phyloP scores from a whole-genome alignment of 2,329 filamentous ascomycete genomes.

The Nannizzia gypsea region DNA sequence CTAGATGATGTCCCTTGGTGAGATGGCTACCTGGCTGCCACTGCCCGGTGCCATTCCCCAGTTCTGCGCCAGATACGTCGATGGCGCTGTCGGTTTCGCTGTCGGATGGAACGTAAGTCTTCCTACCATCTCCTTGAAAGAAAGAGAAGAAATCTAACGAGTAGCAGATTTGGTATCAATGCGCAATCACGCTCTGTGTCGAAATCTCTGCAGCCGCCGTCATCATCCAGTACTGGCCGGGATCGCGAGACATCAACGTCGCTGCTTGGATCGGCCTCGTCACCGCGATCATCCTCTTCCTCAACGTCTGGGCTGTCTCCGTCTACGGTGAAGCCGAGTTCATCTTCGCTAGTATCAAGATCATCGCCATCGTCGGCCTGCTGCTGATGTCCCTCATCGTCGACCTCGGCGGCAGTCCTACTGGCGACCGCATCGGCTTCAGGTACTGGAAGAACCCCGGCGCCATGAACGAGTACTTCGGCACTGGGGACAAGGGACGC shows the following conservation, averaged over 20 bases:
- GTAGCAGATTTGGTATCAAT: slow-evolving; percentile 24
- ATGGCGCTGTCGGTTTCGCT: slow-evolving; percentile 40
- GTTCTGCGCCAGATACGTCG: slow-evolving; percentile 32
- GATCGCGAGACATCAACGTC: slow-evolving; percentile 25
- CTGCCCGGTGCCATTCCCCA: slow-evolving; percentile 39
- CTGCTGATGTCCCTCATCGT: slow-evolving; percentile 43
- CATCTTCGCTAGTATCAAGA: slow-evolving; percentile 42
- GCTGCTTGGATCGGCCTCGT: slow-evolving; percentile 39
- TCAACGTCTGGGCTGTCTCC: slow-evolving; percentile 47
- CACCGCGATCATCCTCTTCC: slow-evolving; percentile 48
- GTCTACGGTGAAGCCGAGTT: slow-evolving; percentile 43
- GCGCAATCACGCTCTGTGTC: slow-evolving; percentile 29
- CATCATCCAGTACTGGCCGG: slow-evolving; percentile 50
- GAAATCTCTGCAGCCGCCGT: slow-evolving; percentile 54
- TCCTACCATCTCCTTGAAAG: slow-evolving; percentile 22
- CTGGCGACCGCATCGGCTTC: slow-evolving; percentile 51
- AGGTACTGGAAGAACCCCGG: slow-evolving; percentile 58
- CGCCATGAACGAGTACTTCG: slow-evolving; percentile 55
- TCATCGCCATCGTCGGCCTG: slow-evolving; percentile 37
- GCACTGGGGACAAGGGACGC: slow-evolving; percentile 44
- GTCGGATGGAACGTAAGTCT: slow-evolving; percentile 41
- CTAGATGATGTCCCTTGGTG: slow-evolving; percentile 34
- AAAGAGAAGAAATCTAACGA: neutral
- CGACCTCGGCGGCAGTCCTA: slow-evolving; percentile 50
- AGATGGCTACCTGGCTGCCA: slow-evolving; percentile 40